Evolutionary conservation across 2,329 filamentous ascomycete species (phyloP).

Genomic region (Tolypocladium inflatum): DNA sequence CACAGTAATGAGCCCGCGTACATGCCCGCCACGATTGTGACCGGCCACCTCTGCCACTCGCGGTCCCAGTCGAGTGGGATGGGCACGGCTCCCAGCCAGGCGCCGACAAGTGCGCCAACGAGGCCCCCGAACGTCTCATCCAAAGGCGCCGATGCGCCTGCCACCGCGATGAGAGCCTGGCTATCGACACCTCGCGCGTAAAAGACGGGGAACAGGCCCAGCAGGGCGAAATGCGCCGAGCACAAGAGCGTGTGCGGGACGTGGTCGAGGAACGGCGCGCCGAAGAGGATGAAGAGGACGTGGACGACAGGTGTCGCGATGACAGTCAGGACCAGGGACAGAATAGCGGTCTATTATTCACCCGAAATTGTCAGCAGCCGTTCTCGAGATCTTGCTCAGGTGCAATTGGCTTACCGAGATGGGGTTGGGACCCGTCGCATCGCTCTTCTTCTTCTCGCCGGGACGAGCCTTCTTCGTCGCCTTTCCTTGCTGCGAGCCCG

Average conservation of each 20-base stretch:
- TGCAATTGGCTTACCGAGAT: conserved; percentile 30
- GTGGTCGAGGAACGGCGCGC: conserved; percentile 81
- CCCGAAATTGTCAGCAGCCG: not conserved
- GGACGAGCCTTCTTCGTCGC: conserved; percentile 38
- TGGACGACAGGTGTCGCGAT: conserved; percentile 58
- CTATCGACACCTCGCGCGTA: conserved; percentile 76
- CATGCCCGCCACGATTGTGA: conserved; percentile 77
- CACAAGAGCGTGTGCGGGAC: conserved; percentile 68
- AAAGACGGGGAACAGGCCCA: conserved; percentile 70
- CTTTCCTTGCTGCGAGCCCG: conserved; percentile 34
- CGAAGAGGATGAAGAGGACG: conserved; percentile 71
- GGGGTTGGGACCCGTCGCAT: conserved; percentile 31
- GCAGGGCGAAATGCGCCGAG: conserved; percentile 70
- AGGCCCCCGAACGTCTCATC: conserved; percentile 80
- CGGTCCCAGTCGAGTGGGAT: conserved; percentile 97
- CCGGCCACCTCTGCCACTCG: conserved; percentile 98
- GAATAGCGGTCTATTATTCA: conserved; percentile 28
- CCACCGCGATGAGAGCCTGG: conserved; percentile 59
- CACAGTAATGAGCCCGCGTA: conserved; percentile 73
- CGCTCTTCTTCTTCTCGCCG: conserved; percentile 44
- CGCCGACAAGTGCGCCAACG: conserved; percentile 69
- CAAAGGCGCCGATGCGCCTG: conserved; percentile 58
- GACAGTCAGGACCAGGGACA: conserved; percentile 50
- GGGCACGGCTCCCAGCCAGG: conserved; percentile 88
- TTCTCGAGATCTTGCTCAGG: not conserved